phyloP scores from a whole-genome alignment of 768 basidiomycete species.

The Suillus tomentosus region DNA sequence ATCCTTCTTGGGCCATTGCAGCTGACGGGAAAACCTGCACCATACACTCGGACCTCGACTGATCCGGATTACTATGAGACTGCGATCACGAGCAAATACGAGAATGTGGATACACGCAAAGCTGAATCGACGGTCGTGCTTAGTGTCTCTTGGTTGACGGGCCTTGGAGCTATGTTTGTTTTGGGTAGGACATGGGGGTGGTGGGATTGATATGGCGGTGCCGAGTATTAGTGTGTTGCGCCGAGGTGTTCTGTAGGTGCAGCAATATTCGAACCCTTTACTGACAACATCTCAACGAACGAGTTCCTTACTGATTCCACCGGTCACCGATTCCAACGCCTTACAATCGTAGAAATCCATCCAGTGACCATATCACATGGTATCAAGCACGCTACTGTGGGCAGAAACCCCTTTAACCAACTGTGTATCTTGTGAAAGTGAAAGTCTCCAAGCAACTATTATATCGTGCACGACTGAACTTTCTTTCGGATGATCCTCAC shows the following conservation, averaged over 20 bases:
- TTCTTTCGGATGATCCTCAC: background rate
- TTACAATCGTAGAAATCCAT: background rate
- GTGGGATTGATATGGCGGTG: constrained; percentile 1
- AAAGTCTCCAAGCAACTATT: background rate
- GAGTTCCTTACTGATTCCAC: background rate
- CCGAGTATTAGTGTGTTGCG: background rate
- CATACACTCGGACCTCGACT: background rate
- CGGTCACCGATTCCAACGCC: background rate
- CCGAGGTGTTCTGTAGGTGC: background rate
- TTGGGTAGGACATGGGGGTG: constrained; percentile 9
- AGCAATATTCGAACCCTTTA: background rate
- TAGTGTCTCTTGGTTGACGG: background rate
- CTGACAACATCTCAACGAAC: background rate
- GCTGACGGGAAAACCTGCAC: background rate
- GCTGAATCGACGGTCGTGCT: background rate
- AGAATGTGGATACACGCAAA: background rate
- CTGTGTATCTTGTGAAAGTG: no score
- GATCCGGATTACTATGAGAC: background rate
- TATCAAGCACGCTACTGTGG: background rate
- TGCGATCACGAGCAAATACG: background rate
- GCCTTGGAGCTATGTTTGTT: constrained; percentile 7
- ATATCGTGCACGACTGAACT: background rate
- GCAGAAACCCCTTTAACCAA: background rate
- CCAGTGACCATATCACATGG: background rate
- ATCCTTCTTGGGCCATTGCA: constrained; percentile 6